Evolutionary conservation across 2,329 filamentous ascomycete genomes (phyloP).

Genomic region (Orbilia quercus): DNA sequence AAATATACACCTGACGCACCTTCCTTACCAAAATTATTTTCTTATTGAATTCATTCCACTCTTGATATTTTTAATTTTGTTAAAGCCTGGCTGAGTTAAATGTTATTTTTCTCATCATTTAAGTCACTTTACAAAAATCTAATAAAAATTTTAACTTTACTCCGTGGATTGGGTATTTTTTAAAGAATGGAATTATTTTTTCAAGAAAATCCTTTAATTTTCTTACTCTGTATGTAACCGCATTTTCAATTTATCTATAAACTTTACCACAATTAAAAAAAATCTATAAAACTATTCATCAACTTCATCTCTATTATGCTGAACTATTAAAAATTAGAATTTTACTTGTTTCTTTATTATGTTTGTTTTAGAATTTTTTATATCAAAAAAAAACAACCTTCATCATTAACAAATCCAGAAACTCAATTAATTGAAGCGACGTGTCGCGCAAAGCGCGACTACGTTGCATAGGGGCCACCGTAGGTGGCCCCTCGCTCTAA

Average conservation of each 20-base stretch:
- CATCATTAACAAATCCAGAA: constrained; percentile 10
- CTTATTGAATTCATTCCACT: too few species aligned
- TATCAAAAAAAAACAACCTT: constrained; percentile 24
- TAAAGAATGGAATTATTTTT: constrained; percentile 17
- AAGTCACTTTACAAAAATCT: background rate
- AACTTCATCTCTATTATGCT: constrained; percentile 23
- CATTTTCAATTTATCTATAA: background rate
- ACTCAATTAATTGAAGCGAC: background rate
- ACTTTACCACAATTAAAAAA: constrained; percentile 5
- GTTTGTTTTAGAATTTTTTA: constrained; percentile 11
- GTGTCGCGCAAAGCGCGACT: too few species aligned
- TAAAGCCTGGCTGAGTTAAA: constrained; percentile 10
- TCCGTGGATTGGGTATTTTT: constrained; percentile 8
- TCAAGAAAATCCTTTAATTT: background rate
- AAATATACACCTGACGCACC: constrained; percentile 25
- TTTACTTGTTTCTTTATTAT: constrained; percentile 5
- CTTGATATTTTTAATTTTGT: constrained; percentile 21
- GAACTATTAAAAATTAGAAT: constrained; percentile 27
- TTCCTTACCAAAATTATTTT: too few species aligned
- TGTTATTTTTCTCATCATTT: constrained; percentile 10
- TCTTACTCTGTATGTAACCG: background rate
- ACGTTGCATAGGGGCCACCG: too few species aligned
- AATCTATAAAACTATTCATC: constrained; percentile 21
- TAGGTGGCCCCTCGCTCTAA: background rate
- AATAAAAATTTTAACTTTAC: constrained; percentile 10